These are phyloP conservation scores for Penicillium crustosum DNA, from an alignment of 2,329 filamentous ascomycete species.

Conservation along the genomic window DNA sequence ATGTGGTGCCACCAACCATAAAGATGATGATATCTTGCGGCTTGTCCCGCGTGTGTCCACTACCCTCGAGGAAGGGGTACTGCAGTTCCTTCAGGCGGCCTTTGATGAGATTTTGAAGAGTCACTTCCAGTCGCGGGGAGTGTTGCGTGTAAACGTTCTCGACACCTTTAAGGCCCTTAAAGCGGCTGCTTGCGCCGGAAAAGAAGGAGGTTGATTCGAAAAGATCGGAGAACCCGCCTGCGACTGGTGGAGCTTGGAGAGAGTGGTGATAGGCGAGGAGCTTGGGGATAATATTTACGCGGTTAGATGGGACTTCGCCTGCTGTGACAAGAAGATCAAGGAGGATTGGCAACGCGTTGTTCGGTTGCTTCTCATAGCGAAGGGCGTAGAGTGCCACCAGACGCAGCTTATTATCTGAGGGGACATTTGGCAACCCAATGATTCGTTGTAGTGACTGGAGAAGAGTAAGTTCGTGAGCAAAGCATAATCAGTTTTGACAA, in stretches of 20 bases:
- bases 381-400: slow-evolving; percentile 93
- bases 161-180: slow-evolving; percentile 94
- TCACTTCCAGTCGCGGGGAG: slow-evolving; percentile 81
- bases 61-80: slow-evolving; percentile 91
- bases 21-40: slow-evolving; percentile 96
- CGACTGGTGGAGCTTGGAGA: slow-evolving; percentile 73
- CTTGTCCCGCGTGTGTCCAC: slow-evolving; percentile 84
- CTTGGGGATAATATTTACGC: slow-evolving; percentile 77
- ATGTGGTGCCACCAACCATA: slow-evolving; percentile 88
- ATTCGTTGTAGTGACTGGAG: slow-evolving; percentile 75
- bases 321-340: slow-evolving; percentile 82
- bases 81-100: slow-evolving; percentile 81
- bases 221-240: slow-evolving; percentile 80
- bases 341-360: slow-evolving; percentile 78
- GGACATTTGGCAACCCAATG: slow-evolving; percentile 76
- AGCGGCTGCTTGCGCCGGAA: slow-evolving; percentile 78
- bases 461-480: slow-evolving; percentile 4
- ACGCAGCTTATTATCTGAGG: slow-evolving; percentile 78
- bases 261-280: slow-evolving; percentile 83
- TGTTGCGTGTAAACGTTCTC: slow-evolving; percentile 99
- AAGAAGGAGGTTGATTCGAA: slow-evolving; percentile 93
- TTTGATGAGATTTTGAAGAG: slow-evolving; percentile 89
- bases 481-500: background rate
- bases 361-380: slow-evolving; percentile 83
- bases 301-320: slow-evolving; percentile 73